phyloP scores from a whole-genome alignment of 768 basidiomycete species.

The Serpula lacrymans region DNA sequence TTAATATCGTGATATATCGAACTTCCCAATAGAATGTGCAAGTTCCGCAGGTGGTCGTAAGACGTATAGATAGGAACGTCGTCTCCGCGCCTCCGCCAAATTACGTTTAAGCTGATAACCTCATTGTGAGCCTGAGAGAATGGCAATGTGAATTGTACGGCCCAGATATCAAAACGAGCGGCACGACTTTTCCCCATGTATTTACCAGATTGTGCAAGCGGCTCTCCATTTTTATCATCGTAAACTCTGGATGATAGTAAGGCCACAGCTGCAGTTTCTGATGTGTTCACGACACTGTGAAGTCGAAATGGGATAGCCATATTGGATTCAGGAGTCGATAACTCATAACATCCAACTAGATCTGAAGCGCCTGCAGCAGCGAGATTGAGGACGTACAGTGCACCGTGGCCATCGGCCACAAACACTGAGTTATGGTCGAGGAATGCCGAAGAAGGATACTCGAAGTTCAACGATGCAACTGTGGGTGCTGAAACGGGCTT shows the following conservation, averaged over 20 bases:
- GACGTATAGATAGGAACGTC: conserved; percentile 63
- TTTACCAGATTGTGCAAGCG: conserved; percentile 11
- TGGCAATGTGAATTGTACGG: conserved; percentile 47
- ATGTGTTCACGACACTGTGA: conserved; percentile 30
- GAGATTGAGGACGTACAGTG: conserved; percentile 57
- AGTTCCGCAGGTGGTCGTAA: conserved; percentile 41
- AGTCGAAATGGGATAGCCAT: conserved; percentile 36
- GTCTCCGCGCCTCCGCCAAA: conserved; percentile 69
- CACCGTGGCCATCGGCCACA: conserved; percentile 69
- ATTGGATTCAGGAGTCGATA: conserved; percentile 26
- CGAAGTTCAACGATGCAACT: conserved; percentile 43
- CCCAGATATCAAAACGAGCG: conserved; percentile 64
- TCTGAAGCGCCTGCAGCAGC: conserved; percentile 35
- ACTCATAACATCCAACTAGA: conserved; percentile 51
- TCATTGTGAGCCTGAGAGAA: conserved; percentile 29
- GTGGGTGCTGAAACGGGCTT: conserved; percentile 42
- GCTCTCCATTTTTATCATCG: conserved; percentile 17
- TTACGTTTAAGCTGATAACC: conserved; percentile 42
- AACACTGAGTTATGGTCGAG: conserved; percentile 46
- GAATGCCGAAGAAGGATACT: conserved; percentile 74
- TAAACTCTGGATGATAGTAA: conserved; percentile 62
- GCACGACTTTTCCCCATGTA: conserved; percentile 24
- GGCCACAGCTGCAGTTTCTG: conserved; percentile 39
- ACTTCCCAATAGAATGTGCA: conserved; percentile 58
- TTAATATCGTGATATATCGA: conserved; percentile 48